phyloP scores from a whole-genome alignment of 2,329 filamentous ascomycete species.

The Didymella exigua region DNA sequence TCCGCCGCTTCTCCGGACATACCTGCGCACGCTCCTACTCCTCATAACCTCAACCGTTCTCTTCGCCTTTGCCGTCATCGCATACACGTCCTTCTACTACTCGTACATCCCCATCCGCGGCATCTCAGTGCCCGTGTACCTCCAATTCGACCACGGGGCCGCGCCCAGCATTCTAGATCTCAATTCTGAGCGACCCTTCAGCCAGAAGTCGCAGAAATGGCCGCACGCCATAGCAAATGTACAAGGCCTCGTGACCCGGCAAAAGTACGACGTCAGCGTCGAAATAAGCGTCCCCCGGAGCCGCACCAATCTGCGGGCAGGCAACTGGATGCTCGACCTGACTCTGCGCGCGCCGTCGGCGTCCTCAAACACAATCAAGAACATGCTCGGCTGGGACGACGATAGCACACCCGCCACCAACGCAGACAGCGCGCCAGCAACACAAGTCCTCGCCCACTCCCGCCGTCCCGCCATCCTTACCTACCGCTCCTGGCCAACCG shows the following conservation, averaged over 20 bases:
- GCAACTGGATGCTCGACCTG: constrained; percentile 94
- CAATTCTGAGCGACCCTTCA: constrained; percentile 8
- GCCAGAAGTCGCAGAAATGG: constrained; percentile 22
- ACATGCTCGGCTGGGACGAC: constrained; percentile 39
- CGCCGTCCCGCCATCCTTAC: constrained; percentile 79
- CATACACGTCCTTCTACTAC: constrained; percentile 71
- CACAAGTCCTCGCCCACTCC: constrained; percentile 54
- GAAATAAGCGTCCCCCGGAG: constrained; percentile 79
- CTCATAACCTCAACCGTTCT: constrained; percentile 60
- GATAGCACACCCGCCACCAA: not conserved
- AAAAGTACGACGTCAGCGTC: constrained; percentile 84
- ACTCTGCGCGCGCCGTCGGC: constrained; percentile 60
- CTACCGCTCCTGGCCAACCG: constrained; percentile 65
- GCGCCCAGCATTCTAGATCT: not conserved
- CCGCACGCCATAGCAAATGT: constrained; percentile 62
- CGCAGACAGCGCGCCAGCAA: constrained; percentile 17
- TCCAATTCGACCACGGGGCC: constrained; percentile 63
- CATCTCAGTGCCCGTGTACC: constrained; percentile 65
- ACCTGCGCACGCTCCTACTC: constrained; percentile 65
- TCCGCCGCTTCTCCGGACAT: constrained; percentile 66
- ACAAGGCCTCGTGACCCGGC: constrained; percentile 58
- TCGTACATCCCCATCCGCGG: constrained; percentile 70
- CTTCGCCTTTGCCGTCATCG: constrained; percentile 62
- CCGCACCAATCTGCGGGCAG: constrained; percentile 72
- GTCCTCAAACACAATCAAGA: constrained; percentile 11